Evolutionary conservation across 2,329 filamentous ascomycete species (phyloP), one percentile per base, ranked within the genome.

Genomic region (Ophiostoma tasmaniense): DNA sequence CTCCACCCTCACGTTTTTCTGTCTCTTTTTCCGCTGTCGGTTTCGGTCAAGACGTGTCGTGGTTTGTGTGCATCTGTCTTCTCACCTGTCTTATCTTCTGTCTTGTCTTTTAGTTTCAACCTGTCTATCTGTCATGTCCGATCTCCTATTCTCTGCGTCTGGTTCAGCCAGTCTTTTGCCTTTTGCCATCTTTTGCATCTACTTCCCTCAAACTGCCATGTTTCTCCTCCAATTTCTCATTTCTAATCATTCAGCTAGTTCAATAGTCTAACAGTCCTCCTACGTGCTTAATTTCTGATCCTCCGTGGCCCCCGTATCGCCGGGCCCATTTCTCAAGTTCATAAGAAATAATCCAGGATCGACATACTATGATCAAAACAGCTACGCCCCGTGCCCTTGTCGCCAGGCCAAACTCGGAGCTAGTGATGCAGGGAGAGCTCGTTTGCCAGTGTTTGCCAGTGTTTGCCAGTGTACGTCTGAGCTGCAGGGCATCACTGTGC

Each of bases 371-470:
- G 55, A 33, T 61, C 25, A 17, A 61, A 61, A 61, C 11, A 30
- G 55, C 55, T 61, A 61, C 55, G 55, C 55, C 55, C 55, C 55
- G 55, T 61, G 55, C 55, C 14, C 55, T 59, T 55, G n/a, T 55
- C 55, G 55, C 25, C 25, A 28, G n/a, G 50, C 50, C 52, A 59
- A 59, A 30, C 52, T 20, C 17, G 25, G 14, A 11, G 55, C 55
- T 20, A 61, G 55, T 20, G 25, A 61, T 17, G 55, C 55, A 61
- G 25, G 55, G 55, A 61, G 55, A 30, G 55, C 55, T 61, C 50
- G 22, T 55, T 28, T 55, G 50, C 50, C 25, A 25, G 50, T 45
- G 42, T n/a, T 20, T n/a, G 42, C 20, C 17, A 45, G 20, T n/a
- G 7, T 5, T 11, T 42, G 39, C 39, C 5, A 45, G 5, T 45